Evolutionary conservation across 202 grass and related monocot genomes (phyloP).

Genomic region (Bolboschoenoplectus hybrid): DNA sequence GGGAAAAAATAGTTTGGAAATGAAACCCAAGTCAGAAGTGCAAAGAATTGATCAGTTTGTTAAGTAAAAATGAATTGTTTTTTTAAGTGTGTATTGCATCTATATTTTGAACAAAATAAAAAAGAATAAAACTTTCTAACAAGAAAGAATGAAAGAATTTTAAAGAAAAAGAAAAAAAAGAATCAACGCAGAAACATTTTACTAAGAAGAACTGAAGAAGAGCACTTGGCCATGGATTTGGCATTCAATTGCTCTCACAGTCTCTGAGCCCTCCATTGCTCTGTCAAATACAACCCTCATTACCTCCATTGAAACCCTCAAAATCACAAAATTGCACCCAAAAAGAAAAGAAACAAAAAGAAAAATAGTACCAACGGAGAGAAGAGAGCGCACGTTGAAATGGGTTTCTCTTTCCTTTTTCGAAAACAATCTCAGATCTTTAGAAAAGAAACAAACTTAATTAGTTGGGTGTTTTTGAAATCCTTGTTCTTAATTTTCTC

Average conservation of each 20-base stretch:
- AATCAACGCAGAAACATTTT: constrained; percentile 47
- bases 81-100: constrained; percentile 43
- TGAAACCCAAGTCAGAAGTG: constrained; percentile 42
- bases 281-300: constrained; percentile 26
- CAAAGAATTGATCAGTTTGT: constrained; percentile 37
- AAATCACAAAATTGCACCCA: constrained; percentile 43
- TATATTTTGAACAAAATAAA: constrained; percentile 61
- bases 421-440: constrained; percentile 33
- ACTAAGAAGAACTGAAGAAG: constrained; percentile 42
- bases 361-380: not conserved
- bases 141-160: constrained; percentile 99
- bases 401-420: constrained; percentile 34
- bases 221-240: constrained; percentile 48
- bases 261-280: constrained; percentile 42
- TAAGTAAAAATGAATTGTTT: constrained; percentile 44
- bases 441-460: not conserved
- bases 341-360: not conserved
- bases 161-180: constrained; percentile 44
- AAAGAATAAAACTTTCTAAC: constrained; percentile 50
- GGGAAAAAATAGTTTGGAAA: constrained; percentile 26
- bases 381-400: constrained; percentile 13
- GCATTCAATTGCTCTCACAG: constrained; percentile 55
- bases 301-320: constrained; percentile 27
- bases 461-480: not conserved
- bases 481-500: constrained; percentile 34